These are phyloP conservation scores for Blastocladiella emersonii DNA, from an alignment of 371 early-diverging fungal species.

Conservation along the genomic window DNA sequence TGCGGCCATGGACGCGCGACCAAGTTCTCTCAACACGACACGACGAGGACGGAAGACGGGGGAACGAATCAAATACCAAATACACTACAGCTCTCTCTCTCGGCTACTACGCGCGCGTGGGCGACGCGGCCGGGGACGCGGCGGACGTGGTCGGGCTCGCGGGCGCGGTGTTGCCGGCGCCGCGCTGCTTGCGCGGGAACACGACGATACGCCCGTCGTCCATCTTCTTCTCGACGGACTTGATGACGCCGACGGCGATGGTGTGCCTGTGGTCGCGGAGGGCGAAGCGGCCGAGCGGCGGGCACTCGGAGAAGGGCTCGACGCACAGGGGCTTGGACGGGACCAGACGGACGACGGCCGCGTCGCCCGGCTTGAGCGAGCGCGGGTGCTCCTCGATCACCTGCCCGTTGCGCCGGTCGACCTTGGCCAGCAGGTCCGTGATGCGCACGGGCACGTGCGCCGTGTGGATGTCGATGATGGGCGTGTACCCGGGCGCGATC, in stretches of 20 bases:
- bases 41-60: no score
- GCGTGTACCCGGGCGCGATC: conserved; percentile 64
- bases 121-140: no score
- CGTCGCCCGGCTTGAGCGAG: conserved; percentile 86
- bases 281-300: conserved; percentile 92
- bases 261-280: conserved; percentile 94
- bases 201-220: background rate
- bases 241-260: conserved; percentile 91
- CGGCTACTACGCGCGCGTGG: no score
- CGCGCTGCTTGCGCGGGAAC: background rate
- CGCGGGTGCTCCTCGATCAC: conserved; percentile 75
- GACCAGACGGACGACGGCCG: conserved; percentile 87
- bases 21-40: no score
- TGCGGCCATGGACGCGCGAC: no score
- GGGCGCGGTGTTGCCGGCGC: no score
- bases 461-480: conserved; percentile 92
- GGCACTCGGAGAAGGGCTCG: conserved; percentile 82
- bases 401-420: conserved; percentile 93
- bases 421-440: conserved; percentile 80
- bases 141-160: no score
- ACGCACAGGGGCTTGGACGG: conserved; percentile 95
- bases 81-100: no score
- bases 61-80: no score
- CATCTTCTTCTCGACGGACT: conserved; percentile 64
- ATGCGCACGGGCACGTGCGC: conserved; percentile 95